Evolutionary conservation across 805 yeast genomes (phyloP).

Genomic region (Ogataea nitratoaversa): DNA sequence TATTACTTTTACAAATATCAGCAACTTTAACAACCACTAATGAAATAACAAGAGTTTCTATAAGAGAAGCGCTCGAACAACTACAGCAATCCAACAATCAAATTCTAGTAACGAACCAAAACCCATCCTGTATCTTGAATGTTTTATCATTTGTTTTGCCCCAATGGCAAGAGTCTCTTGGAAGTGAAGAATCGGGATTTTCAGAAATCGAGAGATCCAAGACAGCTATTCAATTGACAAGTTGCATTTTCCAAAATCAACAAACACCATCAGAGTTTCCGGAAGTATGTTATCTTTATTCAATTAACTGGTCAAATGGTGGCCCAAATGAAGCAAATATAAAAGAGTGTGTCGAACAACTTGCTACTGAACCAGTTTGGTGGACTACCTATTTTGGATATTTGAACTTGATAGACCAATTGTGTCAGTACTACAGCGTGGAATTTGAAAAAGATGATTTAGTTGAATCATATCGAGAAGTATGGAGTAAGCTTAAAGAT

Average conservation of each 20-base stretch:
- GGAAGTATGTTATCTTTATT: conserved; percentile 1
- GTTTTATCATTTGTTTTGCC: conserved; percentile 13
- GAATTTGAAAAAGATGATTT: conserved; percentile 12
- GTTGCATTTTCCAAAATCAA: conserved; percentile 12
- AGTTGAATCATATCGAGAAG: conserved; percentile 10
- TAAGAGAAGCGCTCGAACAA: conserved; percentile 10
- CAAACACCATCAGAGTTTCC: conserved; percentile 3
- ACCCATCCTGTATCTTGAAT: conserved; percentile 15
- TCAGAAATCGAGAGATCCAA: conserved; percentile 8
- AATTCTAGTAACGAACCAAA: conserved; percentile 1
- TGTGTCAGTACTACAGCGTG: conserved; percentile 16
- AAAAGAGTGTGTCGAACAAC: conserved; percentile 9
- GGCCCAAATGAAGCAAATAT: not conserved
- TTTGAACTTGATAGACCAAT: conserved; percentile 14
- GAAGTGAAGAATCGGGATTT: not conserved
- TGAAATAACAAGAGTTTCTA: conserved; percentile 3
- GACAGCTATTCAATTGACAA: conserved; percentile 11
- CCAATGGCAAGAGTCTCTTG: not conserved
- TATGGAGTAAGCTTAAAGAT: conserved; percentile 8
- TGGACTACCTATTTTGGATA: conserved; percentile 23
- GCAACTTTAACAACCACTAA: too few relatives aligned
- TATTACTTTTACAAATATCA: too few relatives aligned
- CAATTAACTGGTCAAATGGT: not conserved
- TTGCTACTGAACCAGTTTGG: conserved; percentile 15
- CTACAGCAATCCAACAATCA: conserved; percentile 6